phyloP scores from a whole-genome alignment of 768 basidiomycete species.

The Auricularia sp. region DNA sequence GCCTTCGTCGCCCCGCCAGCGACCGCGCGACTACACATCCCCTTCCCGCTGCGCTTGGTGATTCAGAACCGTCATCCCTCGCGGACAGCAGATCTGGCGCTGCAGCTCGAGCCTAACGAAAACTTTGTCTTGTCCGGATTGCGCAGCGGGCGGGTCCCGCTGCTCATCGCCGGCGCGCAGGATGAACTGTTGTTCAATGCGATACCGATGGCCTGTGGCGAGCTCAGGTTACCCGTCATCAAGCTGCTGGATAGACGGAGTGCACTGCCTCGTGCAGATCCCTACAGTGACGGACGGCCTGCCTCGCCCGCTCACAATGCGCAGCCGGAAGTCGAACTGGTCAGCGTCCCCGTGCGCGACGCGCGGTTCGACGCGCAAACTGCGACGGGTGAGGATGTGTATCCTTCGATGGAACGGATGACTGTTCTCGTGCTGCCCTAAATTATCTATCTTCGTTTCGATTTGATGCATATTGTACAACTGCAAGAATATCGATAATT shows the following conservation, averaged over 20 bases:
- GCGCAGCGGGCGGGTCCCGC: constrained; percentile 52
- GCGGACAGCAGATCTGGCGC: constrained; percentile 57
- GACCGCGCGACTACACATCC: constrained; percentile 51
- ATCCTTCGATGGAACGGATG: not conserved
- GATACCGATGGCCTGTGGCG: constrained; percentile 66
- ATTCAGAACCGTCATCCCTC: constrained; percentile 57
- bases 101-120: constrained; percentile 70
- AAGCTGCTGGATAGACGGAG: constrained; percentile 45
- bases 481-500: not conserved
- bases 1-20: constrained; percentile 59
- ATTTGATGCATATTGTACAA: not conserved
- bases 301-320: not conserved
- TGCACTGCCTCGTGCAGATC: not conserved
- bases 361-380: not conserved
- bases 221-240: constrained; percentile 48
- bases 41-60: constrained; percentile 43
- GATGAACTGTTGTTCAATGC: constrained; percentile 56
- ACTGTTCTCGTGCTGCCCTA: not conserved
- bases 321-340: not conserved
- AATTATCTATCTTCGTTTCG: not conserved
- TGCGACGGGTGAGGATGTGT: not conserved
- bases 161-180: constrained; percentile 67
- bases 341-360: not conserved
- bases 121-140: constrained; percentile 78
- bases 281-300: not conserved